These are phyloP conservation scores for Botrytis elliptica DNA, from an alignment of 2,329 filamentous ascomycete species.

Conservation along the genomic window DNA sequence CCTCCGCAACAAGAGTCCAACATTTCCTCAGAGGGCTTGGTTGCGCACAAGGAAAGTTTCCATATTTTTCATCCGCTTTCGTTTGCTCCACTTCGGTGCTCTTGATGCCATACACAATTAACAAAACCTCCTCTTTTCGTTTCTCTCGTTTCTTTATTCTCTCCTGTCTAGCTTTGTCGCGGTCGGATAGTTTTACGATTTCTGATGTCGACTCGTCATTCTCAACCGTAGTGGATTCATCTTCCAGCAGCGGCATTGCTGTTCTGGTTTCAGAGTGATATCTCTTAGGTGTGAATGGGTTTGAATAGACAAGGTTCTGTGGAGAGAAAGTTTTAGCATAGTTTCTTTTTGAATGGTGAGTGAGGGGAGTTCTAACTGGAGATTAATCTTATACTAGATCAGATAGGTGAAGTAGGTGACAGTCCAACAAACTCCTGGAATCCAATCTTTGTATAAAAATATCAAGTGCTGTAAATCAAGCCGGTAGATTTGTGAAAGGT, in stretches of 20 bases:
- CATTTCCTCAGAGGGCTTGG: constrained; percentile 14
- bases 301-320: background rate
- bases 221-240: background rate
- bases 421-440: background rate
- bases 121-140: background rate
- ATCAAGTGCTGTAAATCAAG: background rate
- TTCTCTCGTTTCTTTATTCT: background rate
- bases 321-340: background rate
- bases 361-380: background rate
- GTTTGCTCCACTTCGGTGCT: background rate
- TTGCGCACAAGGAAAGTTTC: background rate
- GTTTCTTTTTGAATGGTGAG: background rate
- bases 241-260: background rate
- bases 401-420: background rate
- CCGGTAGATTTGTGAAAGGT: background rate
- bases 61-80: background rate
- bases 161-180: background rate
- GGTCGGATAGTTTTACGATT: background rate
- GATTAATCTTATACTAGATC: background rate
- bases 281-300: background rate
- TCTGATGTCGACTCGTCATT: background rate
- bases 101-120: background rate
- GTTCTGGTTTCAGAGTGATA: too few relatives aligned
- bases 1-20: background rate
- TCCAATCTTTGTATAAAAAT: background rate